Conservation (phyloP, 75 land plant genomes). For the Chamaecyparis obtusa region DNA sequence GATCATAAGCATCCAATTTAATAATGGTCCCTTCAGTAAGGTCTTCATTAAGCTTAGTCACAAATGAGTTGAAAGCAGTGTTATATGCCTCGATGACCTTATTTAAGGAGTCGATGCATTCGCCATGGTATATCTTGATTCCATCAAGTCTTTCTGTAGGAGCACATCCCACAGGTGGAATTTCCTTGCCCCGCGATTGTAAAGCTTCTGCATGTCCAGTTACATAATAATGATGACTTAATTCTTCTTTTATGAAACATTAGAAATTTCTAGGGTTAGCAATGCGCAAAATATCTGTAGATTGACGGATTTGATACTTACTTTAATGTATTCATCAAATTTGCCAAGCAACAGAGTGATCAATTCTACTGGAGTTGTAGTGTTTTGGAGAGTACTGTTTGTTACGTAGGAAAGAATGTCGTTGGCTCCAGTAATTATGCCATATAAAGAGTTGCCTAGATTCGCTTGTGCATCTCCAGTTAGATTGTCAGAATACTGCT, state of each 20-base stretch:
- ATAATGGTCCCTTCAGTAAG: too few species aligned
- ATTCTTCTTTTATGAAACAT: not conserved
- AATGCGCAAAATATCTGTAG: too few species aligned
- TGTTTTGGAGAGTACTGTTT: too few species aligned
- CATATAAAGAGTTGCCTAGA: not conserved
- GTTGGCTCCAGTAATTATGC: not conserved
- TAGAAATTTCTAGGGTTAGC: too few species aligned
- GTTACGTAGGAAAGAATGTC: not conserved
- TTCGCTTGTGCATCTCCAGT: not conserved
- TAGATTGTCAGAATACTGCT: not conserved
- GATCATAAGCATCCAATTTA: too few species aligned
- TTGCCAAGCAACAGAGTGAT: not conserved
- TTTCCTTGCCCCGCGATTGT: not conserved
- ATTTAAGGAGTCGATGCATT: too few species aligned
- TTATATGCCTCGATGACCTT: not conserved
- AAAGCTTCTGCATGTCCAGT: not conserved
- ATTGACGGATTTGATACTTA: not conserved
- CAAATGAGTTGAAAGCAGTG: too few species aligned
- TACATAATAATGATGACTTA: too few species aligned
- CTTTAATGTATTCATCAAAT: not conserved
- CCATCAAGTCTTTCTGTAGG: not conserved
- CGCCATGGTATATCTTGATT: too few species aligned
- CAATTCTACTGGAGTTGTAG: not conserved
- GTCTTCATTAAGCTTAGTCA: too few species aligned
- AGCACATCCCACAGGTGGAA: not conserved